Conservation (phyloP, 2,329 filamentous ascomycete species). For the Alternaria gansuensis region DNA sequence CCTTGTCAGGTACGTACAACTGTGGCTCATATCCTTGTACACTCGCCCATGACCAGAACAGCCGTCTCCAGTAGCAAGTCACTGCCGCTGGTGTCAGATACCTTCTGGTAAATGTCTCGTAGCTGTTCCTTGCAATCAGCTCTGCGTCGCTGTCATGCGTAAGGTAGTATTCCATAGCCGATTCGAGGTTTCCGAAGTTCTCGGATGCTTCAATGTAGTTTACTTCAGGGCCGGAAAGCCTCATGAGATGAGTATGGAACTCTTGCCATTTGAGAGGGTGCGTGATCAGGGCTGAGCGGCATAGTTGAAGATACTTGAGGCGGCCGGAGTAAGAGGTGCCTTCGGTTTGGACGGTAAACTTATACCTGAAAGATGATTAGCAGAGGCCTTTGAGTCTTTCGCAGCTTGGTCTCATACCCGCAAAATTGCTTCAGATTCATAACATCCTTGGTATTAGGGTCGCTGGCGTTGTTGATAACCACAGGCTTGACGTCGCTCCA, state of each 20-base stretch:
- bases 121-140: constrained; percentile 43
- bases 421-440: constrained; percentile 49
- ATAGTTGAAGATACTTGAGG: constrained; percentile 64
- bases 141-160: constrained; percentile 43
- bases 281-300: constrained; percentile 49
- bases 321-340: constrained; percentile 64
- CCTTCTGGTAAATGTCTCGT: constrained; percentile 43
- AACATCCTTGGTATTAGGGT: constrained; percentile 45
- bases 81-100: constrained; percentile 48
- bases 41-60: constrained; percentile 43
- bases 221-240: constrained; percentile 41
- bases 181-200: constrained; percentile 45
- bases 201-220: constrained; percentile 47
- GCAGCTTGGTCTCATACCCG: constrained; percentile 29
- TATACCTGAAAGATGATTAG: constrained; percentile 52
- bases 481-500: constrained; percentile 50
- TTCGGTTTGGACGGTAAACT: constrained; percentile 64
- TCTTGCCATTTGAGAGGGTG: constrained; percentile 49
- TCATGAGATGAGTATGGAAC: constrained; percentile 48
- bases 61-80: constrained; percentile 48
- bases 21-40: constrained; percentile 45
- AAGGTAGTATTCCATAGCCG: constrained; percentile 46
- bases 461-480: constrained; percentile 45
- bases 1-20: constrained; percentile 37
- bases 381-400: neutral